Evolutionary conservation across 176 grass and related monocot species (phyloP).

Genomic region (Pharus latifolius): DNA sequence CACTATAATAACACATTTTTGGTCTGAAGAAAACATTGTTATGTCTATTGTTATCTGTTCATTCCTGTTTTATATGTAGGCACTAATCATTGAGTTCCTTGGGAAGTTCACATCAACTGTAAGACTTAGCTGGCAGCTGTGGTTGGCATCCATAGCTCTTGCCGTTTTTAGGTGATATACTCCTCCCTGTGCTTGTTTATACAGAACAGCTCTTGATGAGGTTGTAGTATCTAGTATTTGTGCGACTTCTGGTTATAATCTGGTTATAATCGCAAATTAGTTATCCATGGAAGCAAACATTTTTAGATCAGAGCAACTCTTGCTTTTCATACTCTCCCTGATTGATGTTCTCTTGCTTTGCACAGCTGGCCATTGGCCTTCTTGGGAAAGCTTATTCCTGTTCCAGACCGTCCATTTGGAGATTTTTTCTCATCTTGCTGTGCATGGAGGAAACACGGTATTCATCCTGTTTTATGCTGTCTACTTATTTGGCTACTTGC

Average conservation of each 20-base stretch:
- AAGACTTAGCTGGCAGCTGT: conserved; percentile 72
- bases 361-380: conserved; percentile 54
- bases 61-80: conserved; percentile 25
- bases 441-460: conserved; percentile 23
- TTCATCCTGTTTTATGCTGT: neutral
- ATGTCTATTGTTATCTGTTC: neutral
- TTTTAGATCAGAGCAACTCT: neutral
- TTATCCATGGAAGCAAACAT: neutral
- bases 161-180: conserved; percentile 37
- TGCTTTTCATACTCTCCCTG: neutral
- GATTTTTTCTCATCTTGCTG: conserved; percentile 35
- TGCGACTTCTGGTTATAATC: neutral
- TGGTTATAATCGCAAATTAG: too few species aligned
- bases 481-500: neutral
- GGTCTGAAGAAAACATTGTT: neutral
- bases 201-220: neutral
- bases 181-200: neutral
- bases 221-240: neutral
- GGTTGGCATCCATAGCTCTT: conserved; percentile 70
- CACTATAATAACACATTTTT: neutral
- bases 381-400: conserved; percentile 64
- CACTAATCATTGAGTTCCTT: conserved; percentile 85
- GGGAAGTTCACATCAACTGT: conserved; percentile 76
- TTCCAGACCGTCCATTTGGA: conserved; percentile 34
- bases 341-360: conserved; percentile 5